Base-by-base conservation (phyloP, 352 stramenopile genomes). In the Globisporangium rhizosaccharum region DNA sequence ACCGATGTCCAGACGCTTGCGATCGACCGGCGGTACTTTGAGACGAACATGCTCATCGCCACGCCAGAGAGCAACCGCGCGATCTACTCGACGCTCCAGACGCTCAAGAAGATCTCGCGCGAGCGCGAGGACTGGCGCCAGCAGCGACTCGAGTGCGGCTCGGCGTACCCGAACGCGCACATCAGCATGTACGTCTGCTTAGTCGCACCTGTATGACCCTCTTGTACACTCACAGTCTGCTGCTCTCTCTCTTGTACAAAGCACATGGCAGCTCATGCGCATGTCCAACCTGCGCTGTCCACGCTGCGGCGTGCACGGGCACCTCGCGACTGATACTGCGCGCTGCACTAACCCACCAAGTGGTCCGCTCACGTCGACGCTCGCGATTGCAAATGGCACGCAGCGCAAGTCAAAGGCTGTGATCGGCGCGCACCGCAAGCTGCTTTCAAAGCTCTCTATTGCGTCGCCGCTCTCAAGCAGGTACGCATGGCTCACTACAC, bases 201-300 rank as follows among this genome's bases (percentile, higher is more conserved):
- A 15, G 26, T 42, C 25, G 15, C 49, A 15, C 28, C 7, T 20
- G 17, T 2, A 4, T 33, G 7, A 5, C 9, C 20, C 0, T 4
- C 23, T 36, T 10, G 7, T 9, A 36, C 41, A 45, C 56, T 48
- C 17, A 4, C 20, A 46, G 23, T n/a, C 14, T 10, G 33, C 28
- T 5, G 7, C n/a, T 4, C 47, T 39, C 36, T 52, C 14, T 44
- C 18, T 7, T 20, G 25, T 28, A 57, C 28, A 4, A 44, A 91
- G 81, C n/a, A 89, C 81, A 6, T 89, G 75, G 70, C 73, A 88
- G 39, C 62, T 91, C 18, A 87, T 89, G 79, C 77, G 81, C 8
- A 91, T 91, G 76, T 86, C 79, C 10, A 85, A 82, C 52, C 26
- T 87, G 33, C 63, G 66, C 2, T 89, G 82, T 57, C 71, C 75